A percentile compares a stretch with the other conserved stretches of the same genome.
Conservation (phyloP, 2,329 filamentous ascomycete species). For the Capronia epimyces region DNA sequence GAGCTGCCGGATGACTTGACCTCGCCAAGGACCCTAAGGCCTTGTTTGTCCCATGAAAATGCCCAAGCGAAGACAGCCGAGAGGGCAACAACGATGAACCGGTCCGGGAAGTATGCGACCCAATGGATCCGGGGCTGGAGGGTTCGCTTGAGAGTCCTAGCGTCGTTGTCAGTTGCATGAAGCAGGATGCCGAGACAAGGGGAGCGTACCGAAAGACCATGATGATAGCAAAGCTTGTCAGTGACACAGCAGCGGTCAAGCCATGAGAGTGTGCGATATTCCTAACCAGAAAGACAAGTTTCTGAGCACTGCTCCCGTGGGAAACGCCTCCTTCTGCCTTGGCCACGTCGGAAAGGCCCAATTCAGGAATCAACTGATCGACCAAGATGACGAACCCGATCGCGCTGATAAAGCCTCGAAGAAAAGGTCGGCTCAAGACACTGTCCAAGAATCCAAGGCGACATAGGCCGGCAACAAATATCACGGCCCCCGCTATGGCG, state of each 20-base stretch:
- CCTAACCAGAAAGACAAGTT: conserved; percentile 69
- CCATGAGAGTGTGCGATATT: conserved; percentile 63
- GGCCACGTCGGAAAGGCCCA: conserved; percentile 67
- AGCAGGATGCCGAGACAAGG: not conserved
- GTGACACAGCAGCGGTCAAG: conserved; percentile 70
- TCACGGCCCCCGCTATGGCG: conserved; percentile 78
- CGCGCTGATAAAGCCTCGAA: conserved; percentile 92
- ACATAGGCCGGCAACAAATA: conserved; percentile 78
- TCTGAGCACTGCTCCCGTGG: conserved; percentile 82
- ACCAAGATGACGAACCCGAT: conserved; percentile 95
- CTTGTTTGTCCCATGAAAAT: conserved; percentile 71
- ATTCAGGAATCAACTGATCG: conserved; percentile 86
- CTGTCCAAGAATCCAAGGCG: conserved; percentile 90
- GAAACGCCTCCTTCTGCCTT: conserved; percentile 54
- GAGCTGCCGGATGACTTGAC: conserved; percentile 67
- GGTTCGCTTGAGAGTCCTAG: conserved; percentile 70
- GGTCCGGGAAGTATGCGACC: conserved; percentile 85
- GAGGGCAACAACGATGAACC: conserved; percentile 80
- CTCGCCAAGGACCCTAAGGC: conserved; percentile 76
- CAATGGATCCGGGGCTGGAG: conserved; percentile 72
- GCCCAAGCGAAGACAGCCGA: conserved; percentile 74
- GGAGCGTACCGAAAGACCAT: conserved; percentile 75
- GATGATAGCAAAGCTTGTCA: conserved; percentile 75
- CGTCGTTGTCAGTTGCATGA: conserved; percentile 4
- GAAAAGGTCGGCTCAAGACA: conserved; percentile 84